Conservation (phyloP, 2,329 filamentous ascomycete species). For the Xylaria sp. region DNA sequence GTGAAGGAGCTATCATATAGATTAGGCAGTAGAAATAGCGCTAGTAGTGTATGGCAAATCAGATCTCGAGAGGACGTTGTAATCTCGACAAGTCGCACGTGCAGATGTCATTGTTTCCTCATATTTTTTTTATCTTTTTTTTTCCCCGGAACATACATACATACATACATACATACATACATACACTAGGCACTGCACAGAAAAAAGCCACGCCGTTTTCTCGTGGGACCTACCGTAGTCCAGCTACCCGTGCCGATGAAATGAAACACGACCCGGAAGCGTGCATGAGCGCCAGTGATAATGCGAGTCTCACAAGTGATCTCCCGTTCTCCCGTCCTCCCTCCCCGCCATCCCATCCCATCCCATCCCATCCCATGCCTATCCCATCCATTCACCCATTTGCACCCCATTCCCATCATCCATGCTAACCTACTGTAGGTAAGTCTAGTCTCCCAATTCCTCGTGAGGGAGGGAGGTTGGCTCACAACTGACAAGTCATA, state of each 20-base stretch:
- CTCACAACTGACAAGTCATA: constrained; percentile 18
- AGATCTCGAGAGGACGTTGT: not conserved
- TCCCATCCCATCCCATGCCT: too few species aligned
- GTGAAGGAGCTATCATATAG: not conserved
- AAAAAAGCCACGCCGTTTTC: constrained; percentile 3
- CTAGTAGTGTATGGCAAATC: not conserved
- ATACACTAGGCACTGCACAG: not conserved
- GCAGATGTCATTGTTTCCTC: not conserved
- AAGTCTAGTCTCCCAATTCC: too few species aligned
- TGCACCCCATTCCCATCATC: too few species aligned
- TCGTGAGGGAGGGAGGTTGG: not conserved
- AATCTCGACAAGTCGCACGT: not conserved
- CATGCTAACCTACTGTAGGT: too few species aligned
- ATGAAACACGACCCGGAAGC: constrained; percentile 3
- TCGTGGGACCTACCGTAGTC: constrained; percentile 1
- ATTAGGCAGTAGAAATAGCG: not conserved
- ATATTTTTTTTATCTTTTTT: not conserved
- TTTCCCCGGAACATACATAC: not conserved
- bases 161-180: too few species aligned
- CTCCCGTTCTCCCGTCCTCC: not conserved
- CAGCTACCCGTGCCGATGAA: constrained; percentile 1
- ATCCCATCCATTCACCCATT: too few species aligned
- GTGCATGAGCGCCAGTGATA: constrained; percentile 14
- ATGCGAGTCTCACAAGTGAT: constrained; percentile 7
- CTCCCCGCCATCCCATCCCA: not conserved